Percentiles rank a stretch among this genome's conserved stretches.
Conservation (phyloP, 768 basidiomycete species). For the Lentinus brumalis region DNA sequence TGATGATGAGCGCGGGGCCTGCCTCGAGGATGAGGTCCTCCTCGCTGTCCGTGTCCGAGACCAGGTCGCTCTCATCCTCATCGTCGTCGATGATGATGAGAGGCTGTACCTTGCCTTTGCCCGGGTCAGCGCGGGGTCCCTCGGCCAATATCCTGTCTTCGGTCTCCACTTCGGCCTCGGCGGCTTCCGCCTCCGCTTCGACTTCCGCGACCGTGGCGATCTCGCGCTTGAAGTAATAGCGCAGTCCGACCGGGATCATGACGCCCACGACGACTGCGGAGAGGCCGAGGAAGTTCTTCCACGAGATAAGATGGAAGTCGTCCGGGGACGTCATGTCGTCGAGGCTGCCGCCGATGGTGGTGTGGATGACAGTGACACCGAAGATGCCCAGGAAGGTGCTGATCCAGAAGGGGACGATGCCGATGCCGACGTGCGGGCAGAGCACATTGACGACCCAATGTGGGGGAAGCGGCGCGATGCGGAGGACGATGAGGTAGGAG, state of each 20-base stretch:
- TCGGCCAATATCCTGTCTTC: slow-evolving; percentile 55
- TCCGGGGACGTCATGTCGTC: slow-evolving; percentile 94
- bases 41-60: slow-evolving; percentile 29
- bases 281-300: slow-evolving; percentile 86
- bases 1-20: slow-evolving; percentile 61
- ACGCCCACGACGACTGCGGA: slow-evolving; percentile 87
- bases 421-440: slow-evolving; percentile 90
- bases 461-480: slow-evolving; percentile 92
- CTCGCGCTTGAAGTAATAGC: slow-evolving; percentile 78
- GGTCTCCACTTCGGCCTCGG: slow-evolving; percentile 31
- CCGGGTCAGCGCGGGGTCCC: slow-evolving; percentile 50
- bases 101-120: slow-evolving; percentile 42
- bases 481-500: slow-evolving; percentile 91
- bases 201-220: slow-evolving; percentile 43
- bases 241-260: slow-evolving; percentile 88
- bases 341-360: slow-evolving; percentile 89
- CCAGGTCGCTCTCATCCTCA: slow-evolving; percentile 37
- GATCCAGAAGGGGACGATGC: slow-evolving; percentile 83
- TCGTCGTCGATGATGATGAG: slow-evolving; percentile 36
- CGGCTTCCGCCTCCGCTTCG: slow-evolving; percentile 36
- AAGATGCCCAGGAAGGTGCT: slow-evolving; percentile 90
- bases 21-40: slow-evolving; percentile 76
- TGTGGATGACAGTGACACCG: slow-evolving; percentile 92
- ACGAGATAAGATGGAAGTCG: slow-evolving; percentile 93
- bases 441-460: slow-evolving; percentile 97